Percentiles rank a stretch among this genome's conserved stretches.
Conservation (phyloP, 257 asterid genomes). For the Gynochthodes officinalis region DNA sequence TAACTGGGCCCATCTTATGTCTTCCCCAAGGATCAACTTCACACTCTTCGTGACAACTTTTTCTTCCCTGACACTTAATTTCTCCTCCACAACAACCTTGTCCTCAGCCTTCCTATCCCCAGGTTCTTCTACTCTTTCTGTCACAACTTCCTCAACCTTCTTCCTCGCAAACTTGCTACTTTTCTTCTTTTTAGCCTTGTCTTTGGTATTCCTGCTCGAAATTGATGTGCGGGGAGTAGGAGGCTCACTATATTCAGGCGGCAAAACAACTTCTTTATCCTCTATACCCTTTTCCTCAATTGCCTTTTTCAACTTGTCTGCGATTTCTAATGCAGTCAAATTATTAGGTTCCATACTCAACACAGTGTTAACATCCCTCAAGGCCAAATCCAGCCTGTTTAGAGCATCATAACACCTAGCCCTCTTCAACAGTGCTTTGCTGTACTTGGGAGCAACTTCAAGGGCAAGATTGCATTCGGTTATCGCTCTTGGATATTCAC, state of each 20-base stretch:
- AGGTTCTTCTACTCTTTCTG: slow-evolving; percentile 45
- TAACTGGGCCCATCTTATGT: slow-evolving; percentile 81
- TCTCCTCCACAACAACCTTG: slow-evolving; percentile 68
- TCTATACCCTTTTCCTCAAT: slow-evolving; percentile 56
- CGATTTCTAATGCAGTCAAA: slow-evolving; percentile 69
- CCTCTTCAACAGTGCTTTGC: slow-evolving; percentile 82
- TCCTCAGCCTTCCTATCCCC: slow-evolving; percentile 61
- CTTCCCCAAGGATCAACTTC: slow-evolving; percentile 76
- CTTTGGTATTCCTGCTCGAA: slow-evolving; percentile 38
- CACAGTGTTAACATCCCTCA: slow-evolving; percentile 66
- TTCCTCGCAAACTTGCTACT: slow-evolving; percentile 44
- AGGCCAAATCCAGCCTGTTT: slow-evolving; percentile 72
- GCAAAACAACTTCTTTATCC: slow-evolving; percentile 47
- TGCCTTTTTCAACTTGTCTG: slow-evolving; percentile 46
- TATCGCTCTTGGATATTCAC: slow-evolving; percentile 87
- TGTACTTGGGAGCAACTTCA: slow-evolving; percentile 78
- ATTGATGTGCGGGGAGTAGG: slow-evolving; percentile 30
- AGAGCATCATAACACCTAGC: slow-evolving; percentile 74
- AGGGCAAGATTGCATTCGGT: slow-evolving; percentile 85
- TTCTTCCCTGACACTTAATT: slow-evolving; percentile 61
- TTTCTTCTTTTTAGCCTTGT: slow-evolving; percentile 60
- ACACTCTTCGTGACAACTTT: slow-evolving; percentile 56
- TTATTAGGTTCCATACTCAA: slow-evolving; percentile 78
- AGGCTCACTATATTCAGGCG: slow-evolving; percentile 43
- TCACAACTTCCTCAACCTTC: slow-evolving; percentile 33